phyloP scores from a whole-genome alignment of 2,329 filamentous ascomycete species.

The Thielaviopsis populi region DNA sequence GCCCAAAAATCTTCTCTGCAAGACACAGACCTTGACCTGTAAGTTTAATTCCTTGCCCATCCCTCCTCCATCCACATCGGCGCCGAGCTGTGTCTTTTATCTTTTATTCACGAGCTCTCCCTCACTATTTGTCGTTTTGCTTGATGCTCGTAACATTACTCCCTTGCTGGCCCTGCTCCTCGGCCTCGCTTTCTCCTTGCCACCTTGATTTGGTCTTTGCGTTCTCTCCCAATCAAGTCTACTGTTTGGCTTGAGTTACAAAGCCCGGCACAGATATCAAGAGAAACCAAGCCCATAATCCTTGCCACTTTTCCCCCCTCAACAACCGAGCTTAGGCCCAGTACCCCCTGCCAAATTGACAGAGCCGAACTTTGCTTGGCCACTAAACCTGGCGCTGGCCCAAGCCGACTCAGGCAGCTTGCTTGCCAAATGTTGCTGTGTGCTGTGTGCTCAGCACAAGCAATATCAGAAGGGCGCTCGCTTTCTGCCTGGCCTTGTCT shows the following conservation, averaged over 20 bases:
- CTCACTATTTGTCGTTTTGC: neutral
- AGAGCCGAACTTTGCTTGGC: neutral
- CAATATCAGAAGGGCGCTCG: neutral
- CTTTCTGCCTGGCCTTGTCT: neutral
- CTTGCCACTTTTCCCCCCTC: neutral
- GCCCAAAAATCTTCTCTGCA: neutral
- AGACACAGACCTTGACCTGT: constrained; percentile 10
- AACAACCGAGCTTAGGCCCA: neutral
- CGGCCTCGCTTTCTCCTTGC: neutral
- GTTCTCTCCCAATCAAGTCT: neutral
- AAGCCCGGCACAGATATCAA: neutral
- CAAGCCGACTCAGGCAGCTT: neutral
- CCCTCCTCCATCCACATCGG: neutral
- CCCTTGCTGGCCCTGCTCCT: neutral
- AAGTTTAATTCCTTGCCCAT: constrained; percentile 5
- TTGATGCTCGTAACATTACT: no score
- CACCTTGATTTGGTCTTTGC: neutral
- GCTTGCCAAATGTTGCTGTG: neutral
- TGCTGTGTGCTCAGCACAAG: neutral
- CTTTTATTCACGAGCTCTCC: neutral
- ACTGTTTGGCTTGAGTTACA: neutral
- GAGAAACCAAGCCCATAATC: neutral
- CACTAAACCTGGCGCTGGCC: neutral
- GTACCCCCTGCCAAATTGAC: neutral
- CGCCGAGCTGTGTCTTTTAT: neutral